phyloP scores from a whole-genome alignment of 2,329 filamentous ascomycete species.

The Herpotrichia juniperi region DNA sequence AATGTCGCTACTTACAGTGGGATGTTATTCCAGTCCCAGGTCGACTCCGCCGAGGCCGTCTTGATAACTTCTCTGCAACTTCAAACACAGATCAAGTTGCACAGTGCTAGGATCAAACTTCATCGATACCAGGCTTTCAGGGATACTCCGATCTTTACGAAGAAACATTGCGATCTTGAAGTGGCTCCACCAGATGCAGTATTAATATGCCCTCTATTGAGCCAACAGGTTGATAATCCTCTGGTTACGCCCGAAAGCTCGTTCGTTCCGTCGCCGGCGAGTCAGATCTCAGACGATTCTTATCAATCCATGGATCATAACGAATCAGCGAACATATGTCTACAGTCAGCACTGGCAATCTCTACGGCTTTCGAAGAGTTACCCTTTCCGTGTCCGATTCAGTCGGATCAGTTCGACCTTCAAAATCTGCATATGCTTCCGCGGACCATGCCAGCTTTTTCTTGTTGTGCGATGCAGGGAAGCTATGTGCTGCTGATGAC shows the following conservation, averaged over 20 bases:
- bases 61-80: slow-evolving; percentile 45
- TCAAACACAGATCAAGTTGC: slow-evolving; percentile 58
- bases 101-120: slow-evolving; percentile 59
- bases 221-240: no score
- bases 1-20: no score
- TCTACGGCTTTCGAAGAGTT: slow-evolving; percentile 54
- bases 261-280: no score
- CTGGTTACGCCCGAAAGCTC: no score
- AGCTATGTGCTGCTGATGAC: slow-evolving; percentile 56
- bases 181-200: slow-evolving; percentile 20
- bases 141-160: slow-evolving; percentile 57
- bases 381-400: slow-evolving; percentile 52
- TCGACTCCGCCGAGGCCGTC: neutral
- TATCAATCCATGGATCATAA: slow-evolving; percentile 53
- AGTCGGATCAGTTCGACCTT: neutral
- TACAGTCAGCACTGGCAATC: slow-evolving; percentile 57
- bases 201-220: no score
- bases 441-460: slow-evolving; percentile 54
- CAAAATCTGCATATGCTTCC: slow-evolving; percentile 19
- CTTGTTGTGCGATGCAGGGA: slow-evolving; percentile 55
- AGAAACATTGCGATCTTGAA: slow-evolving; percentile 58
- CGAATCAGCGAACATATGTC: slow-evolving; percentile 56
- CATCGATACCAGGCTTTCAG: slow-evolving; percentile 60
- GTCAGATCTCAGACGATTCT: neutral
- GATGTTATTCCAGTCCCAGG: no score